Base-by-base conservation (phyloP, 805 yeast genomes). In the Kluyveromyces aestuarii region DNA sequence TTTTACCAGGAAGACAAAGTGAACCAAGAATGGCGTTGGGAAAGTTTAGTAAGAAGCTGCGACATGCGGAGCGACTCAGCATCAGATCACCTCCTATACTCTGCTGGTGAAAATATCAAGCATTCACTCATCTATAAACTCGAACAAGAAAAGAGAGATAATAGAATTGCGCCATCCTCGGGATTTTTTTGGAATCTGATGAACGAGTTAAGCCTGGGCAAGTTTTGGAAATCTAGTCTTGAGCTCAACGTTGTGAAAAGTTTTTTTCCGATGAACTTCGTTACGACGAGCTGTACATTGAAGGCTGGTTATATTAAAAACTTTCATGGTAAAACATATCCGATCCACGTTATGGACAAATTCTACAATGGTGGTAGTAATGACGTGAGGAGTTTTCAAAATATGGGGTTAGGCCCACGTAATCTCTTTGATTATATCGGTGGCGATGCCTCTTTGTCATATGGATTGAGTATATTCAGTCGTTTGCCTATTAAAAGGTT, bases 351-450 rank as follows among this genome's bases (percentile, higher is more conserved):
- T 30, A 75, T 82, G 60, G 99, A 91, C 64, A 76, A 86, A 54
- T 91, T 90, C 62, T 87, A 82, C 59, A 71, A 86, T 41, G 95
- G 96, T 16, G 96, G 96, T 0, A 77, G 81, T 13, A 75, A 80
- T 48, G 84, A 82, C 47, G 79, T 88, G 27, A 72, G 84, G 49
- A 88, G 90, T 1, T 87, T 84, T 59, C 72, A 77, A 35, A 69
- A 75, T 47, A 82, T 82, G 69, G 79, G 87, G 0, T 63, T 85
- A 36, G 90, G 93, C 13, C 80, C 82, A 1, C 72, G 79, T 49
- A 79, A 77, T 48, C 65, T 67, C 4, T 67, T 65, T 6, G 82
- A 80, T 55, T 71, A 80, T 4, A 53, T 80, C 5, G 96, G 96
- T 6, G 96, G 95, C 7, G 77, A 79, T 50, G 64, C 73, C 1